Base-by-base conservation (phyloP, 2,329 filamentous ascomycete genomes). In the Diaporthe sp. region DNA sequence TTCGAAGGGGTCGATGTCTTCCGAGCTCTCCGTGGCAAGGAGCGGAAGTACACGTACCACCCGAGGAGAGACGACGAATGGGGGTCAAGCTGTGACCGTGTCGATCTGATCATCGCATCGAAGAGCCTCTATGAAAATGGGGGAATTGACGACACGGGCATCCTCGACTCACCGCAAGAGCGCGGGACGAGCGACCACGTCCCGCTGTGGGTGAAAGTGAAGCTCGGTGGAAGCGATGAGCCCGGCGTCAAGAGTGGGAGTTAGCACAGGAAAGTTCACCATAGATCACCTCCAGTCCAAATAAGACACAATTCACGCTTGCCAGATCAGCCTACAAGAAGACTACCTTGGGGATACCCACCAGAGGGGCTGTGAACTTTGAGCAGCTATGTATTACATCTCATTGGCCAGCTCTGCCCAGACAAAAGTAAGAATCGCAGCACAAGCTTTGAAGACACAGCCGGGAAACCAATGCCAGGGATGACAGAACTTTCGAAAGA, bases 161-260 rank as follows among this genome's bases (percentile, higher is more conserved):
- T 84, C 8, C 78, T 84, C 72, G 83, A 87, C 37, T 81, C 82
- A 49, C 81, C 82, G 6, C 78, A 80, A 75, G 88, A 89, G 76
- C 82, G 89, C 53, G 88, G 87, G 1, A 83, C 85, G 2, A 90
- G 88, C 79, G 88, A 90, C 81, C 88, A 90, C 82, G 87, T 88
- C 22, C 88, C 89, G 0, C 79, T 91, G 8, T 88, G 84, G 83
- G 84, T 86, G 25, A 81, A 81, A 53, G 67, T 81, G 39, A 74
- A 22, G 44, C 34, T 74, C 25, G 34, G 44, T 25, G 17, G 31
- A 31, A 55, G 37, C 44, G 44, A 72, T n/a, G 55, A 31, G 44
- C 2, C 17, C 31, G 13, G 15, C 4, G n/a, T 58, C 31, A 28
- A 25, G 28, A 39, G 44, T 19, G 12, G 44, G 15, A 46, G 13